Evolutionary conservation across 2,329 filamentous ascomycete genomes (phyloP).

Genomic region (Talaromyces atroroseus): DNA sequence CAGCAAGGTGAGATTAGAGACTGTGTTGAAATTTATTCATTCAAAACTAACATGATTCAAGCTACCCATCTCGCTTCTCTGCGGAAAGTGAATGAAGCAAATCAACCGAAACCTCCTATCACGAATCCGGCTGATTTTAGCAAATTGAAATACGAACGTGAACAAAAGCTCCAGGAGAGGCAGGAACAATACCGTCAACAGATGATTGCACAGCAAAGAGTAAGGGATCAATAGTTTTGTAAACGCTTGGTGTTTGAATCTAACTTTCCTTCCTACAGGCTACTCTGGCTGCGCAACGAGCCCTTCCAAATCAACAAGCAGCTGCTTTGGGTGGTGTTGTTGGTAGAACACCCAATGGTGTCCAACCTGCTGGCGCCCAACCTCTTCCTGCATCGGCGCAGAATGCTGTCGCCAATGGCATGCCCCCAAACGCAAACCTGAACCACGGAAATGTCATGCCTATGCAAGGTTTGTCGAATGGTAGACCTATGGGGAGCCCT

Average conservation of each 20-base stretch:
- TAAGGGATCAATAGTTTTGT: slow-evolving; percentile 24
- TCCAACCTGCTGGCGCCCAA: slow-evolving; percentile 30
- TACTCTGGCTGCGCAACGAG: slow-evolving; percentile 39
- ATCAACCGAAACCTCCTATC: slow-evolving; percentile 53
- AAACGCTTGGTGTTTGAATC: neutral
- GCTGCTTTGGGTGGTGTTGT: slow-evolving; percentile 26
- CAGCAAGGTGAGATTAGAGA: slow-evolving; percentile 57
- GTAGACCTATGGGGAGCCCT: slow-evolving; percentile 44
- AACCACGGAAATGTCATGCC: slow-evolving; percentile 36
- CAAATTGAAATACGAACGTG: slow-evolving; percentile 78
- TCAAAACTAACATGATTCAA: slow-evolving; percentile 20
- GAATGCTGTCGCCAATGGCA: slow-evolving; percentile 44
- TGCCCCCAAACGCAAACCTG: slow-evolving; percentile 31
- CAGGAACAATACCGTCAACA: slow-evolving; percentile 59
- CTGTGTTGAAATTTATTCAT: neutral
- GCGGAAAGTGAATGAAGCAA: slow-evolving; percentile 70
- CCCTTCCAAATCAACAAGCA: slow-evolving; percentile 36
- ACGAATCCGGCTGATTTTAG: slow-evolving; percentile 89
- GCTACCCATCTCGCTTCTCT: slow-evolving; percentile 68
- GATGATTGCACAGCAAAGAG: slow-evolving; percentile 52
- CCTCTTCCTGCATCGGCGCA: slow-evolving; percentile 36
- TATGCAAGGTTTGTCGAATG: slow-evolving; percentile 39
- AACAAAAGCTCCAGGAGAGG: slow-evolving; percentile 59
- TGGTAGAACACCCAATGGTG: slow-evolving; percentile 36
- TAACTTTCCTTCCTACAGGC: slow-evolving; percentile 22